phyloP scores from a whole-genome alignment of 495 filamentous ascomycete species.

The Tuber umbilicatum region DNA sequence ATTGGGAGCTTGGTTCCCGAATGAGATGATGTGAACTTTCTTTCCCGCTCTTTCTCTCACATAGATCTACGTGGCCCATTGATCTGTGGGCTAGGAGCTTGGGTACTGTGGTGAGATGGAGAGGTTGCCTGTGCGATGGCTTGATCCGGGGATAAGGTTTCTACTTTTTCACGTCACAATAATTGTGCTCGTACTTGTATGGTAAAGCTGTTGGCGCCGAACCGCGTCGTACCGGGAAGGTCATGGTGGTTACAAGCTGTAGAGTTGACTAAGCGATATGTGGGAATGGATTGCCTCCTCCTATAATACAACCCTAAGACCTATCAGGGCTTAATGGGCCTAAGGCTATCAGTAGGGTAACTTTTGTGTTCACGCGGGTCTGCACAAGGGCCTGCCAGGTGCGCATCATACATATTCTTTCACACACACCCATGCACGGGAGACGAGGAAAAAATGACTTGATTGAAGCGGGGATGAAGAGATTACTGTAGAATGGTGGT shows the following conservation, averaged over 20 bases:
- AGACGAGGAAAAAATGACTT: background rate
- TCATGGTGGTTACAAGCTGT: background rate
- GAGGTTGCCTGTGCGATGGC: background rate
- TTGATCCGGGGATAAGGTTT: background rate
- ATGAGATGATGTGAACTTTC: background rate
- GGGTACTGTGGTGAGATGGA: background rate
- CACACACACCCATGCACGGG: background rate
- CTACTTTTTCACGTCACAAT: background rate
- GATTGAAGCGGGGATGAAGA: background rate
- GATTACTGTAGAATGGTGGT: background rate
- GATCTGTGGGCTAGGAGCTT: background rate
- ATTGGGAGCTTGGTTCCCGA: background rate
- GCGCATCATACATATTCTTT: background rate
- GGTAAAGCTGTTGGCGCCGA: background rate
- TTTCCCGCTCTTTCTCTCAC: background rate
- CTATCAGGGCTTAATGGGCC: background rate
- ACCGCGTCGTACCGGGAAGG: background rate
- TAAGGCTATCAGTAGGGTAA: background rate
- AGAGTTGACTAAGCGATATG: background rate
- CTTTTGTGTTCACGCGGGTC: background rate
- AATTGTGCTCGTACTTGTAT: background rate
- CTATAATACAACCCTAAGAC: conserved; percentile 5
- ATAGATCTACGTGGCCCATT: background rate
- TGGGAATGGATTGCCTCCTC: background rate
- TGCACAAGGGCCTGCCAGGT: background rate